Evolutionary conservation across 331 rosid genomes (phyloP).

Genomic region (Ulmus americana): DNA sequence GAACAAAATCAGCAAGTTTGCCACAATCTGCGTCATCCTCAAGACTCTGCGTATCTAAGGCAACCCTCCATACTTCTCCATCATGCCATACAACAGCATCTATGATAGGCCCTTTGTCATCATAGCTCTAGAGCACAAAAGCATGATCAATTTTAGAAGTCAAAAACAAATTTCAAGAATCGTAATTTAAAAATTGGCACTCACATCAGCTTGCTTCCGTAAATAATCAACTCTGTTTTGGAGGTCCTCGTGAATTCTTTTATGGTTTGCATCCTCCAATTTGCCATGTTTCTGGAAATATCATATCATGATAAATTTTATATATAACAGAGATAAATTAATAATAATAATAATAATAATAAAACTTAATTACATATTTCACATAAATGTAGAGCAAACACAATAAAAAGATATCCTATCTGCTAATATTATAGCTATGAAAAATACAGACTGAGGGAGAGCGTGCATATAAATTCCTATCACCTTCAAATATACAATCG

Average conservation of each 20-base stretch:
- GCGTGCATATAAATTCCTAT: background rate
- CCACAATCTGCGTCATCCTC: slow-evolving; percentile 69
- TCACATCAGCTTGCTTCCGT: slow-evolving; percentile 72
- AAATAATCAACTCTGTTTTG: slow-evolving; percentile 64
- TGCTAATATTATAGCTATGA: background rate
- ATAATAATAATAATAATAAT: background rate
- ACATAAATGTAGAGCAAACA: slow-evolving; percentile 15
- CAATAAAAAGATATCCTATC: background rate
- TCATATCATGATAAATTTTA: slow-evolving; percentile 9
- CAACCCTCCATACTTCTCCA: slow-evolving; percentile 89
- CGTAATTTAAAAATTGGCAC: slow-evolving; percentile 24
- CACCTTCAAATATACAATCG: background rate
- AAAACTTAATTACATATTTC: slow-evolving; percentile 11
- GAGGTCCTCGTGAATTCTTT: slow-evolving; percentile 63
- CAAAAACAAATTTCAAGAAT: background rate
- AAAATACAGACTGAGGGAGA: background rate
- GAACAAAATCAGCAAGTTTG: slow-evolving; percentile 65
- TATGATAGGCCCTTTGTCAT: slow-evolving; percentile 74
- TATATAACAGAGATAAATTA: background rate
- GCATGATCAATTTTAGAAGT: slow-evolving; percentile 19
- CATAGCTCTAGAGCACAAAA: slow-evolving; percentile 55
- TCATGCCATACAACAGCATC: slow-evolving; percentile 95
- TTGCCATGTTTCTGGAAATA: slow-evolving; percentile 53
- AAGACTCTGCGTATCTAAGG: slow-evolving; percentile 75
- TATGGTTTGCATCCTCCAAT: slow-evolving; percentile 50